These are phyloP conservation scores for Myriosclerotinia scirpicola DNA, from an alignment of 2,329 filamentous ascomycete species.

Conservation along the genomic window DNA sequence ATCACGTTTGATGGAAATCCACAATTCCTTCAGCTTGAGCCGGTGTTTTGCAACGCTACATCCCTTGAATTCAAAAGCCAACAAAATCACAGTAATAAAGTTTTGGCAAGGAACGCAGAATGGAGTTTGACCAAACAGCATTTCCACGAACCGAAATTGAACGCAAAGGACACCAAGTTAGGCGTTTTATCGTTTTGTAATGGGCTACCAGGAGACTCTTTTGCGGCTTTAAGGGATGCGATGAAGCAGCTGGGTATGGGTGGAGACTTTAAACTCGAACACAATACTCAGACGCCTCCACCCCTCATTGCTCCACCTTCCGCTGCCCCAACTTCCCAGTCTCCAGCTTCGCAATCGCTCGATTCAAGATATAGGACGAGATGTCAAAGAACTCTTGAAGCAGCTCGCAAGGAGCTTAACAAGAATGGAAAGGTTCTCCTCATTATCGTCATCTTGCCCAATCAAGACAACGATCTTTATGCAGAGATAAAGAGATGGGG, in stretches of 20 bases:
- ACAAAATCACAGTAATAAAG: neutral
- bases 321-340: neutral
- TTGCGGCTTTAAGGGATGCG: neutral
- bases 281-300: neutral
- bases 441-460: neutral
- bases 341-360: neutral
- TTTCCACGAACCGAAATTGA: neutral
- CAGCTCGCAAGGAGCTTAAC: neutral
- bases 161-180: neutral
- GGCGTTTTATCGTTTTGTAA: neutral
- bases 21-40: neutral
- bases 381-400: neutral
- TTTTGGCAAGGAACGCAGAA: neutral
- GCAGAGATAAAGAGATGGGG: constrained; percentile 1
- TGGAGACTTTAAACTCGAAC: neutral
- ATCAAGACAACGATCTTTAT: neutral
- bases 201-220: neutral
- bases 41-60: neutral
- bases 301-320: neutral
- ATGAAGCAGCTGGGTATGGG: neutral
- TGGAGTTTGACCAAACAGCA: neutral
- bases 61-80: neutral
- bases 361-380: neutral
- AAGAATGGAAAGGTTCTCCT: neutral
- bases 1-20: neutral